Base-by-base conservation (phyloP, 2,329 filamentous ascomycete genomes). In the Xylariomycetidae sp. region DNA sequence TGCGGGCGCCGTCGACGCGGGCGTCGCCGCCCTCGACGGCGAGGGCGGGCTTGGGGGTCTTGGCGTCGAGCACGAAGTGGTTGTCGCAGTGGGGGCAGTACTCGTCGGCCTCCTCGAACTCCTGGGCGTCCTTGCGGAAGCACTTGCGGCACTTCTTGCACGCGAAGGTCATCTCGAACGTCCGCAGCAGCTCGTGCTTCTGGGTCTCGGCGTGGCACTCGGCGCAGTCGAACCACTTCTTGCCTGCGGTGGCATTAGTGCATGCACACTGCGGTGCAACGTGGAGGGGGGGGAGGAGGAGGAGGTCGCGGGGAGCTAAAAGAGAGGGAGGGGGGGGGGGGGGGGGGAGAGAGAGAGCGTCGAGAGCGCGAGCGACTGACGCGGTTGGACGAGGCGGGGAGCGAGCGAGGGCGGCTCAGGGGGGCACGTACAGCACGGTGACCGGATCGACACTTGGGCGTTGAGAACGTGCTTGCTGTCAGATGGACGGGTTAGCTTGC, bases 81-180 rank as follows among this genome's bases (percentile, higher is more conserved):
- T 98, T 98, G 59, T 98, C 92, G 69, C 92, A 98, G 67, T 95
- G 86, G 15, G 92, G 93, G 69, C 92, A 98, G 72, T 94, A 98
- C 61, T 98, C 93, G 66, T 98, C 92, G 58, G 85, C 82, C 50
- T 98, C 92, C 49, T 98, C 92, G 52, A 95, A 95, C 59, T 95
- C 85, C 45, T 77, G 68, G 28, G 83, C 83, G 53, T 98, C 86
- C 59, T 96, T 98, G 48, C 92, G 83, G 70, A 98, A 98, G 63
- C 82, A 89, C 65, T 98, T 98, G 50, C 84, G 89, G 79, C 92
- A 98, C 68, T 98, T 98, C 54, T 98, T 98, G 76, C 92, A 98
- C 32, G 86, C 87, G 55, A 98, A 96, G 23, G 70, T 76, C 87
- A 98, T 94, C 56, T 98, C 92, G 49, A 81, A 72, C 44, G 70